phyloP scores from a whole-genome alignment of 495 filamentous ascomycete species.

The Letharia columbiana region DNA sequence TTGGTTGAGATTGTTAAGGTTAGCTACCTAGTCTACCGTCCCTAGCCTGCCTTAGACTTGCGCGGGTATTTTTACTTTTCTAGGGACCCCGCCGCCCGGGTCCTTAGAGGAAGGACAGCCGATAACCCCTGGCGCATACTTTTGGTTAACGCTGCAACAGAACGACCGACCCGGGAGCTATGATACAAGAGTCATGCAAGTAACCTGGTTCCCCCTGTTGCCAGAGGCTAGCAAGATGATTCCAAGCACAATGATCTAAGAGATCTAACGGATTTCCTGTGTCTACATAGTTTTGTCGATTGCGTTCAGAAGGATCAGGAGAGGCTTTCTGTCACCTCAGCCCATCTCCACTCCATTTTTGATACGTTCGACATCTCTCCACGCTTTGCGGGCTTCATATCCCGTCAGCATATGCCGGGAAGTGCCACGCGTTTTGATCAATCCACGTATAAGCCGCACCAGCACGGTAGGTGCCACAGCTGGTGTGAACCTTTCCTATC shows the following conservation, averaged over 20 bases:
- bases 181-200: constrained; percentile 1
- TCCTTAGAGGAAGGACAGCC: not conserved
- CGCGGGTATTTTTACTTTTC: not conserved
- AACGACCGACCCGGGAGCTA: not conserved
- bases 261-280: not conserved
- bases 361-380: constrained; percentile 11
- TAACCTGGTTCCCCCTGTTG: not conserved
- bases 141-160: not conserved
- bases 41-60: not conserved
- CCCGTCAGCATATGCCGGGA: constrained; percentile 16
- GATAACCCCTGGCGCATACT: constrained; percentile 1
- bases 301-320: constrained; percentile 10
- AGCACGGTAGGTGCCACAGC: constrained; percentile 7
- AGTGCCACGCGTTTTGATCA: constrained; percentile 8
- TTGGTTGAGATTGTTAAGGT: constrained; percentile 11
- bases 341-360: constrained; percentile 6
- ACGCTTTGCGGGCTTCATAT: constrained; percentile 14
- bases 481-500: not conserved
- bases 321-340: constrained; percentile 13
- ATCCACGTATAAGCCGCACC: constrained; percentile 8
- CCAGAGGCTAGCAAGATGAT: not conserved
- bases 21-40: not conserved
- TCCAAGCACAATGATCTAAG: not conserved
- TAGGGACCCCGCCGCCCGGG: not conserved
- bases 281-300: constrained; percentile 11